A percentile compares a stretch with the other conserved stretches of the same genome.
Conservation (phyloP, 805 yeast genomes). For the Soucietia sequanensis region DNA sequence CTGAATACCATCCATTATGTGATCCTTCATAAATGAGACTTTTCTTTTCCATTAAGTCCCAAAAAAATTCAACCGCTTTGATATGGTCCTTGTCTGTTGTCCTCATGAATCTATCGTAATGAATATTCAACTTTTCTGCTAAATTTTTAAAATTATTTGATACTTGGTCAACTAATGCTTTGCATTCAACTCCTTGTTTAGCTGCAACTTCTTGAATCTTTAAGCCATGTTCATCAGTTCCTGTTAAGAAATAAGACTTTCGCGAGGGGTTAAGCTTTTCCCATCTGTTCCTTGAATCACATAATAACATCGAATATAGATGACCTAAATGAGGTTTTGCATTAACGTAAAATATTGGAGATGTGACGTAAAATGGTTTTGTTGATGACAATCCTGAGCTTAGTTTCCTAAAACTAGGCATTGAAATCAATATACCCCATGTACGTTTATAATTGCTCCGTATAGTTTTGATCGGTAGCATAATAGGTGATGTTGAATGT, state of each 20-base stretch:
- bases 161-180: slow-evolving; percentile 69
- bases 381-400: too few species aligned
- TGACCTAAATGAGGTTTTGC: slow-evolving; percentile 96
- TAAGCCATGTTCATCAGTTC: slow-evolving; percentile 96
- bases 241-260: slow-evolving; percentile 66
- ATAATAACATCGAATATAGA: slow-evolving; percentile 78
- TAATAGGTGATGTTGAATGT: too few species aligned
- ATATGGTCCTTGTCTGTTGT: slow-evolving; percentile 86
- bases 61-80: slow-evolving; percentile 60
- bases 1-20: slow-evolving; percentile 93
- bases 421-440: too few species aligned
- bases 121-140: slow-evolving; percentile 56
- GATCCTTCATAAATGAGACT: slow-evolving; percentile 78
- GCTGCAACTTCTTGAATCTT: slow-evolving; percentile 88
- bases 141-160: slow-evolving; percentile 62
- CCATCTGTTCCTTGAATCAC: slow-evolving; percentile 83
- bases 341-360: slow-evolving; percentile 96
- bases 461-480: too few species aligned
- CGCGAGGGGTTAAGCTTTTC: slow-evolving; percentile 36
- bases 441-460: too few species aligned
- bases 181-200: slow-evolving; percentile 47
- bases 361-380: slow-evolving; percentile 59
- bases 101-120: slow-evolving; percentile 76
- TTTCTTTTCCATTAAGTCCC: slow-evolving; percentile 59
- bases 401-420: too few species aligned